Evolutionary conservation across 208 protist genomes (phyloP).

Genomic region (Wallacemonas rigidus): DNA sequence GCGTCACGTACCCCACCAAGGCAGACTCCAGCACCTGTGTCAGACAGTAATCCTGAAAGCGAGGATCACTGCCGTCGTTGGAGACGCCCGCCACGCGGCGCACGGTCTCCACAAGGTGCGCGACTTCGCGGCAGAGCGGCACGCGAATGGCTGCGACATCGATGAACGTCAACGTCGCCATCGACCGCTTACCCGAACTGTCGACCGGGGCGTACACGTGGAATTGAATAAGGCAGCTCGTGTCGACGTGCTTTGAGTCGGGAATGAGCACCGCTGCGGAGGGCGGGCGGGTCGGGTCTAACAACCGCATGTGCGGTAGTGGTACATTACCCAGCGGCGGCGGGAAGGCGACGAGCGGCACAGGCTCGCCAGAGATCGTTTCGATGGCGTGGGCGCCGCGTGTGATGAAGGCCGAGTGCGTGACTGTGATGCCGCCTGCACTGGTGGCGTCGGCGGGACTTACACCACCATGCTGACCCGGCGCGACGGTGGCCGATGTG

Average conservation of each 20-base stretch:
- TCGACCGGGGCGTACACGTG: conserved; percentile 85
- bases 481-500: background rate
- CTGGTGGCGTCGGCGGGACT: background rate
- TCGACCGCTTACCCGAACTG: conserved; percentile 60
- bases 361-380: conserved; percentile 54
- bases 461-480: background rate
- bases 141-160: conserved; percentile 75
- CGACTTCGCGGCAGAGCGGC: conserved; percentile 67
- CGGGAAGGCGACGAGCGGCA: conserved; percentile 74
- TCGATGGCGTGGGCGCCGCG: conserved; percentile 64
- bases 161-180: conserved; percentile 89
- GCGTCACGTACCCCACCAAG: conserved; percentile 77
- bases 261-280: conserved; percentile 61
- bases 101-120: conserved; percentile 71
- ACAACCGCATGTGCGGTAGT: conserved; percentile 72
- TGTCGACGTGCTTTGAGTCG: conserved; percentile 71
- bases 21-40: conserved; percentile 78
- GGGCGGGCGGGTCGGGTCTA: conserved; percentile 44
- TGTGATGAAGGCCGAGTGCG: conserved; percentile 76
- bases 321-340: conserved; percentile 67
- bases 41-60: conserved; percentile 58
- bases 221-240: conserved; percentile 83
- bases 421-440: conserved; percentile 62
- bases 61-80: conserved; percentile 46
- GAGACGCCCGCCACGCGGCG: conserved; percentile 58